These are phyloP conservation scores for Acacia confusa DNA, from an alignment of 306 rosid species.

Conservation along the genomic window DNA sequence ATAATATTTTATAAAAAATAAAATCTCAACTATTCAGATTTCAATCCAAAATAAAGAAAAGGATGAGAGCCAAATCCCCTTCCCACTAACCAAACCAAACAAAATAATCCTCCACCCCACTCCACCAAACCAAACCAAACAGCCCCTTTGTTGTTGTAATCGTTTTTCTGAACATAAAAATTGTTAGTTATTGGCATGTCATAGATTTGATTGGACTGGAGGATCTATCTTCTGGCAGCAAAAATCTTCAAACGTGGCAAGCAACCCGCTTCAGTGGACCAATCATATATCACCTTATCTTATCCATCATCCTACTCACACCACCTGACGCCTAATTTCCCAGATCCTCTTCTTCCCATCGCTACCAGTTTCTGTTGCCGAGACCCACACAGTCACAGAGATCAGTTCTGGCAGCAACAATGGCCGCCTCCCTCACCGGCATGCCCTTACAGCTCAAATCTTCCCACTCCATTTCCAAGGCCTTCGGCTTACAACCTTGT, in stretches of 20 bases:
- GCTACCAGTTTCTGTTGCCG: neutral
- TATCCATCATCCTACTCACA: constrained; percentile 61
- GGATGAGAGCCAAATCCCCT: no score
- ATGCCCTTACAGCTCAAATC: constrained; percentile 59
- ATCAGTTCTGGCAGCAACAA: constrained; percentile 24
- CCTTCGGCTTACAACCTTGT: constrained; percentile 39
- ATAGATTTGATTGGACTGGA: neutral
- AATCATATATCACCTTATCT: constrained; percentile 72
- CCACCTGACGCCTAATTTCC: constrained; percentile 48
- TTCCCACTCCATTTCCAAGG: constrained; percentile 47
- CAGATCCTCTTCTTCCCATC: constrained; percentile 10
- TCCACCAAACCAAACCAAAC: no score
- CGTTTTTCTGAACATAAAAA: neutral
- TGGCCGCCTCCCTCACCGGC: constrained; percentile 96
- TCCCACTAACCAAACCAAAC: no score
- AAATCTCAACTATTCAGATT: no score
- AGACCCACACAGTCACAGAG: constrained; percentile 16
- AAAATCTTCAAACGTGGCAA: constrained; percentile 54
- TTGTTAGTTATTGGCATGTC: neutral
- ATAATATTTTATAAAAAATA: no score
- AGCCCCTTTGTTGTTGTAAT: no score
- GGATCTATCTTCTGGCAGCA: neutral
- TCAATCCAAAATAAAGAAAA: no score
- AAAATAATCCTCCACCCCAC: no score
- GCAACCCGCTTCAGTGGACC: constrained; percentile 43